Conservation (phyloP, 2,329 filamentous ascomycete species). For the Furcasterigmium sp. region DNA sequence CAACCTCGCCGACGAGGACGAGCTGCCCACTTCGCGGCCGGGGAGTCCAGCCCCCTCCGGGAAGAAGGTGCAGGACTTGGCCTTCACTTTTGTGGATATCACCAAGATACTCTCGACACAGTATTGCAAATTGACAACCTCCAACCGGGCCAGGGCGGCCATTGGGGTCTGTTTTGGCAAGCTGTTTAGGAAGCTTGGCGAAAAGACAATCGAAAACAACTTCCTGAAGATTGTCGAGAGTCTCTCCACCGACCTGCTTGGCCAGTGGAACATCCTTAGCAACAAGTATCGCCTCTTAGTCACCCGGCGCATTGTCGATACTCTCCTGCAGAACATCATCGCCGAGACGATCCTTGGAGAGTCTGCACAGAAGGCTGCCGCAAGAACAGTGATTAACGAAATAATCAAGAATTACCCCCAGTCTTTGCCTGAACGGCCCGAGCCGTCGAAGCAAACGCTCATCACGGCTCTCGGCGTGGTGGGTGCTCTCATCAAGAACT, state of each 20-base stretch:
- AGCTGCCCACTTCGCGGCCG: constrained; percentile 53
- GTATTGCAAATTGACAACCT: constrained; percentile 72
- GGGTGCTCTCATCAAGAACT: constrained; percentile 67
- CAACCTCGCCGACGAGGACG: constrained; percentile 68
- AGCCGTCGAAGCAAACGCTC: constrained; percentile 83
- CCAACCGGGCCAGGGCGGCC: constrained; percentile 74
- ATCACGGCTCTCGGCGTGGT: constrained; percentile 75
- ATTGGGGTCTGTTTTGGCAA: constrained; percentile 84
- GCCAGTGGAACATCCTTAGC: constrained; percentile 67
- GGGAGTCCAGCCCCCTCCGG: constrained; percentile 65
- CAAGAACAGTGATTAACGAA: constrained; percentile 77
- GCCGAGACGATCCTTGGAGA: constrained; percentile 80
- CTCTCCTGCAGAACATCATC: constrained; percentile 78
- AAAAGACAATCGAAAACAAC: constrained; percentile 75
- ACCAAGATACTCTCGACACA: constrained; percentile 74
- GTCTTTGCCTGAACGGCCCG: constrained; percentile 76
- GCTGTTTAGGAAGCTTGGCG: constrained; percentile 71
- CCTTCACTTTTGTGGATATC: constrained; percentile 71
- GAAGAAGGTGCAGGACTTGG: constrained; percentile 67
- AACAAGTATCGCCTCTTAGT: constrained; percentile 86
- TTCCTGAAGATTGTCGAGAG: constrained; percentile 79
- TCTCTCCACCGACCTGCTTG: constrained; percentile 74
- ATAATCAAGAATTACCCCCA: constrained; percentile 94
- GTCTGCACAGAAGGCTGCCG: constrained; percentile 78
- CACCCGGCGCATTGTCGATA: constrained; percentile 77